Base-by-base conservation (phyloP, 1,284 basidiomycete species). In the Cutaneotrichosporon daszewskae region DNA sequence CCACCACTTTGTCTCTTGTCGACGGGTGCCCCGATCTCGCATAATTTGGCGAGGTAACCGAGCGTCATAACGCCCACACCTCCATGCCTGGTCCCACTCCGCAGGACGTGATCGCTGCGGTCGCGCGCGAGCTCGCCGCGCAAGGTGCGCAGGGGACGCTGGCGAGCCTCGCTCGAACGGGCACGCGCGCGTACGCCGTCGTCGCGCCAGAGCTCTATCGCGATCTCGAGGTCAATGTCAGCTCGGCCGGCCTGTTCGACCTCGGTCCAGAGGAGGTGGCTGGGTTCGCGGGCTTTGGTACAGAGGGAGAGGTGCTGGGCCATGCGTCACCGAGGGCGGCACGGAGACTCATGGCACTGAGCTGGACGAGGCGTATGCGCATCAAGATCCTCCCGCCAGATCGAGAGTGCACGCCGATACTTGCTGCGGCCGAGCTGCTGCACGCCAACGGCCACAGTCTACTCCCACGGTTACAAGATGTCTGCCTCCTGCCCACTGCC, bases 191-290 rank as follows among this genome's bases (percentile, higher is more conserved):
- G 5, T 58, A 57, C 45, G 32, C 38, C 13, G 53, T 49, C n/a
- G 29, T 53, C 24, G 36, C 45, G 12, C 58, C 58, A 13, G 27
- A 47, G 5, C 35, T 60, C 3, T 62, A 59, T 34, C 18, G 40
- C 3, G 18, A 41, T 8, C 25, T 62, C 2, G 37, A 40, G 3
- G 35, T 59, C 25, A 31, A 31, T 16, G 16, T 14, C 7, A 37
- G 43, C 14, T 43, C 13, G 17, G 37, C 10, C 28, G 28, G 26
- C 4, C 4, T 45, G 5, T 37, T 51, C 12, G 18, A 28, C 18
- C 34, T 44, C 13, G 13, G 12, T 1, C 17, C 19, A 11, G 22
- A 14, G 11, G 37, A 43, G 10, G 32, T 43, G 3, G 29, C 5
- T 1, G 32, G 36, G 9, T 43, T 35, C 9, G n/a, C 25, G 0